phyloP scores from a whole-genome alignment of 2,329 filamentous ascomycete genomes.

The Hymenoscyphus linearis region DNA sequence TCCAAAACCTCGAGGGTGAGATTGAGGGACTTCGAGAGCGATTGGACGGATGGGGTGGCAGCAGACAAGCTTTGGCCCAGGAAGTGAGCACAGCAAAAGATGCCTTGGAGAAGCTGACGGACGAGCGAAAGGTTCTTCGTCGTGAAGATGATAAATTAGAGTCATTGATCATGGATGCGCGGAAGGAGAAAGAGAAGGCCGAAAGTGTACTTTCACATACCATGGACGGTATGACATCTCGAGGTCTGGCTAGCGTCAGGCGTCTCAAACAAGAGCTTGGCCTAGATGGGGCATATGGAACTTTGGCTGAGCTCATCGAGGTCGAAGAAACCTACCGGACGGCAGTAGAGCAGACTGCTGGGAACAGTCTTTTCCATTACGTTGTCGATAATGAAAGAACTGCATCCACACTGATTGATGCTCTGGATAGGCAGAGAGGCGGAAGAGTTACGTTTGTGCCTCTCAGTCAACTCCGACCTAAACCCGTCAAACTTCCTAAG shows the following conservation, averaged over 20 bases:
- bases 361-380: slow-evolving; percentile 90
- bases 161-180: slow-evolving; percentile 68
- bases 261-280: slow-evolving; percentile 74
- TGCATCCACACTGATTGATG: slow-evolving; percentile 73
- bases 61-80: slow-evolving; percentile 66
- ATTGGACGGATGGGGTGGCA: slow-evolving; percentile 73
- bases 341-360: slow-evolving; percentile 88
- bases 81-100: slow-evolving; percentile 75
- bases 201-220: slow-evolving; percentile 74
- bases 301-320: slow-evolving; percentile 85
- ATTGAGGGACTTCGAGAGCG: slow-evolving; percentile 64
- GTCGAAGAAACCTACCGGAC: slow-evolving; percentile 80
- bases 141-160: slow-evolving; percentile 85
- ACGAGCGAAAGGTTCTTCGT: slow-evolving; percentile 81
- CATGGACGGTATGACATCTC: slow-evolving; percentile 84
- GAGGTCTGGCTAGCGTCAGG: slow-evolving; percentile 81
- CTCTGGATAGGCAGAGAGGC: slow-evolving; percentile 70
- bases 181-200: slow-evolving; percentile 70
- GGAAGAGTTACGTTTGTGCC: slow-evolving; percentile 95
- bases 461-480: slow-evolving; percentile 71
- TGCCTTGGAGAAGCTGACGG: slow-evolving; percentile 69
- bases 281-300: slow-evolving; percentile 84
- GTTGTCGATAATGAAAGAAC: slow-evolving; percentile 90
- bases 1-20: slow-evolving; percentile 66
- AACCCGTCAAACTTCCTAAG: slow-evolving; percentile 70